Conservation (phyloP, 345 rosid genomes). For the Orychophragmus violaceus region DNA sequence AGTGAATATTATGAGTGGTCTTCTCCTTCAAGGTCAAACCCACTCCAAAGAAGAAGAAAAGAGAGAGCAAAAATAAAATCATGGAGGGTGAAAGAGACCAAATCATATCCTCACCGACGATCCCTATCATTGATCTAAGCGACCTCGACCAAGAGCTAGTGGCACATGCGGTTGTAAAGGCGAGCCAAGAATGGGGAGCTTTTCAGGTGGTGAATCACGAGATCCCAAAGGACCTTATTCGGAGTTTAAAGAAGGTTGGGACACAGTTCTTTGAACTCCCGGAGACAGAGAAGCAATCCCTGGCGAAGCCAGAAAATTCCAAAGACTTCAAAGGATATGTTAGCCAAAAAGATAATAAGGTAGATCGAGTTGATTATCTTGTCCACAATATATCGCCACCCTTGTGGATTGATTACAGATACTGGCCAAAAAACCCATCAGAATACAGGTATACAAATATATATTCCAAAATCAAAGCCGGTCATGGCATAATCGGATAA, state of each 20-base stretch:
- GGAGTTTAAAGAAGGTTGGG: neutral
- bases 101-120: neutral
- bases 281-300: neutral
- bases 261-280: neutral
- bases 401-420: neutral
- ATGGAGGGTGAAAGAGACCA: neutral
- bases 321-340: neutral
- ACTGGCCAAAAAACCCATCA: neutral
- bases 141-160: neutral
- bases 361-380: neutral
- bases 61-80: neutral
- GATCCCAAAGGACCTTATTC: neutral
- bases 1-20: too few relatives aligned
- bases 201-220: neutral
- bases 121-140: neutral
- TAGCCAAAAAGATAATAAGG: neutral
- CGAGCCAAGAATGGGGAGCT: neutral
- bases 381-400: neutral
- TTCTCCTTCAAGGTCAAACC: neutral
- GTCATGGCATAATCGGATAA: too few relatives aligned
- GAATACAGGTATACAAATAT: neutral
- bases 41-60: neutral
- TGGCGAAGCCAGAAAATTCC: neutral
- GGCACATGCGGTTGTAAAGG: neutral
- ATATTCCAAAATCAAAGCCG: too few relatives aligned